Evolutionary conservation across 192 early-diverging fungal species (phyloP).

Genomic region (Umbelopsis sp.): DNA sequence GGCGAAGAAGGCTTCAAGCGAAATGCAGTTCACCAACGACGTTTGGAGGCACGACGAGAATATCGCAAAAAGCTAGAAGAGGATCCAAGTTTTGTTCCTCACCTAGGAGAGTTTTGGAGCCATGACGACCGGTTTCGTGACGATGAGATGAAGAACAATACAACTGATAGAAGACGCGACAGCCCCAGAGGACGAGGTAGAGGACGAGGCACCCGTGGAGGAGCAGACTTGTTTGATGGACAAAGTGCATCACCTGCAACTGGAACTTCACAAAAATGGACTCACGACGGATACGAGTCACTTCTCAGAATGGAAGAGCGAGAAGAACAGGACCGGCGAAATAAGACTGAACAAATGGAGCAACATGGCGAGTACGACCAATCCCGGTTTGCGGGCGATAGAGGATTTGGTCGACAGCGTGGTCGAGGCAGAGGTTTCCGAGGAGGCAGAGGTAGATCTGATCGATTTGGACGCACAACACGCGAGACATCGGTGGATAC

Average conservation of each 20-base stretch:
- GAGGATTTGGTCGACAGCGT: neutral
- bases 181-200: constrained; percentile 1
- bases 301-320: constrained; percentile 49
- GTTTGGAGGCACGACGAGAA: constrained; percentile 46
- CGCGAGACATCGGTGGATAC: neutral
- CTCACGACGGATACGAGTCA: constrained; percentile 55
- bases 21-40: constrained; percentile 11
- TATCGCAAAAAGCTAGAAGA: constrained; percentile 56
- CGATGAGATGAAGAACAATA: constrained; percentile 51
- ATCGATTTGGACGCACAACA: neutral
- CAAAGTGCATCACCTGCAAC: neutral
- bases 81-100: constrained; percentile 58
- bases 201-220: neutral
- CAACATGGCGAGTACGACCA: neutral
- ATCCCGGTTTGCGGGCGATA: neutral
- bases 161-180: constrained; percentile 13
- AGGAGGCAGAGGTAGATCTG: constrained; percentile 3
- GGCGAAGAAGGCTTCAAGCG: neutral
- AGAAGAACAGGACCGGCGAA: constrained; percentile 9
- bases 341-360: neutral
- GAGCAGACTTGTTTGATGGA: too few relatives aligned
- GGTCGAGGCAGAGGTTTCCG: constrained; percentile 4
- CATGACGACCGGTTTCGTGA: constrained; percentile 60
- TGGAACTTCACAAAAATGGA: constrained; percentile 35
- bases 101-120: constrained; percentile 59